Percentiles rank a stretch among this genome's conserved stretches.
phyloP scores from a whole-genome alignment of 805 yeast species.

The Ogataea nitratoaversa region DNA sequence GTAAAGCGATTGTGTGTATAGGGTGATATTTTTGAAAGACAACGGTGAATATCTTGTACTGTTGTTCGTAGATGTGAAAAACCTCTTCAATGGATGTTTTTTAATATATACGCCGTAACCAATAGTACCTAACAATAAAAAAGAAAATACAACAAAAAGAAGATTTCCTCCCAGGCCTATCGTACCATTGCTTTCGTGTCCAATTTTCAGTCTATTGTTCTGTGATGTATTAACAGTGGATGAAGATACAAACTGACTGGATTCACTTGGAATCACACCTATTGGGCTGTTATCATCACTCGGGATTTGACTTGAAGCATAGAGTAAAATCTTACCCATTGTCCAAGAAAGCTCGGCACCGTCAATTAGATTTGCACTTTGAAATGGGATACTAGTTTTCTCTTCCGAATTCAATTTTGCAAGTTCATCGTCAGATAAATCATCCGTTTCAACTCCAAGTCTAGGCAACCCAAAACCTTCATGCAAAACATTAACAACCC shows the following conservation, averaged over 20 bases:
- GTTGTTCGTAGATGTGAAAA: not conserved
- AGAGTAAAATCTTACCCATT: conserved; percentile 77
- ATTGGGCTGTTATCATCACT: conserved; percentile 15
- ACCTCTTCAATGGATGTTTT: conserved; percentile 2
- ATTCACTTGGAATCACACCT: conserved; percentile 40
- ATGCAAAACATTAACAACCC: conserved; percentile 87
- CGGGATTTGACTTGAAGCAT: conserved; percentile 68
- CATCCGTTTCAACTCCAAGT: conserved; percentile 46
- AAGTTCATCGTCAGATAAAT: conserved; percentile 23
- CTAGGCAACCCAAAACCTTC: conserved; percentile 91
- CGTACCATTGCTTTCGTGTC: conserved; percentile 5
- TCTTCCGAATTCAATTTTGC: conserved; percentile 22
- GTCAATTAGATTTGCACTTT: conserved; percentile 72
- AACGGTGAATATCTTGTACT: not conserved
- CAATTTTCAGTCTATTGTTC: not conserved
- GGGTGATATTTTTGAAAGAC: not conserved
- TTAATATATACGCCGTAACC: conserved; percentile 10
- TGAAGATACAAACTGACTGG: conserved; percentile 3
- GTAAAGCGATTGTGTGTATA: conserved; percentile 5
- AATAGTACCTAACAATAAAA: conserved; percentile 12
- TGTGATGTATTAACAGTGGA: not conserved
- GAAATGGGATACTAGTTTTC: conserved; percentile 56
- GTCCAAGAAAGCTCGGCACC: conserved; percentile 96
- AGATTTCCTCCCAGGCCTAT: conserved; percentile 3
- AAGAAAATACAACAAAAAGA: conserved; percentile 9